Percentiles rank a stretch among this genome's conserved stretches.
phyloP scores from a whole-genome alignment of 2,329 filamentous ascomycete genomes.

The Huntiella moniliformis region DNA sequence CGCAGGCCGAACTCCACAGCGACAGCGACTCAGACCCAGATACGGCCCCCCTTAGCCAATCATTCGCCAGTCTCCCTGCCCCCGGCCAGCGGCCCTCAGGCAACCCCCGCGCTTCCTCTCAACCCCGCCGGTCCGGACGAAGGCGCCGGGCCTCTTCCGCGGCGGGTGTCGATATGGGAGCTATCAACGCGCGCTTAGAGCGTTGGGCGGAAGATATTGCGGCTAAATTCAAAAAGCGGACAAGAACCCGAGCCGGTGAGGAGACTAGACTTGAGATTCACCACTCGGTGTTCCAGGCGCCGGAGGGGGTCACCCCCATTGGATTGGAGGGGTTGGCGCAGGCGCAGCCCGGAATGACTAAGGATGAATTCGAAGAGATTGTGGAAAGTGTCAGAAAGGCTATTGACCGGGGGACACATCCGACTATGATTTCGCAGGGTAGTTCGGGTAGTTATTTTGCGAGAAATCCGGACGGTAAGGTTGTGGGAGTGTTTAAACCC shows the following conservation, averaged over 20 bases:
- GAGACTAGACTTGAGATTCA: slow-evolving; percentile 89
- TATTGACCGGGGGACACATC: slow-evolving; percentile 80
- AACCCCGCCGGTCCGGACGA: slow-evolving; percentile 18
- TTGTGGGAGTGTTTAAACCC: slow-evolving; percentile 95
- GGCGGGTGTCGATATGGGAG: slow-evolving; percentile 89
- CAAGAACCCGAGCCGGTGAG: slow-evolving; percentile 28
- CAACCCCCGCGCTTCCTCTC: slow-evolving; percentile 32
- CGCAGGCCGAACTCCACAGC: slow-evolving; percentile 61
- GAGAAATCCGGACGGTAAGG: slow-evolving; percentile 73
- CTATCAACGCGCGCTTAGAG: slow-evolving; percentile 88
- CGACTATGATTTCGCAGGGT: slow-evolving; percentile 89
- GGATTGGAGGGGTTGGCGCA: slow-evolving; percentile 55
- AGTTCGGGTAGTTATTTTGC: slow-evolving; percentile 98
- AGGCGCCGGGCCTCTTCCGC: slow-evolving; percentile 39
- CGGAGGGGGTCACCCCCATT: slow-evolving; percentile 66
- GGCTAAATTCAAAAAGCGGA: slow-evolving; percentile 76
- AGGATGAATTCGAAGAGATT: slow-evolving; percentile 66
- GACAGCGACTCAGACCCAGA: slow-evolving; percentile 33
- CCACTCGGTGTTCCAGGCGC: slow-evolving; percentile 88
- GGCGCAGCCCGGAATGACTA: slow-evolving; percentile 48
- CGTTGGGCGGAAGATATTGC: slow-evolving; percentile 97
- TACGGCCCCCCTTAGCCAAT: slow-evolving; percentile 36
- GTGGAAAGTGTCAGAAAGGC: slow-evolving; percentile 80
- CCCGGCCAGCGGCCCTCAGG: slow-evolving; percentile 30
- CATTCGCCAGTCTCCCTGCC: slow-evolving; percentile 37